A percentile compares a stretch with the other conserved stretches of the same genome.
Evolutionary conservation across 106 monocot genomes (phyloP).

Genomic region (Triglochin maritima): DNA sequence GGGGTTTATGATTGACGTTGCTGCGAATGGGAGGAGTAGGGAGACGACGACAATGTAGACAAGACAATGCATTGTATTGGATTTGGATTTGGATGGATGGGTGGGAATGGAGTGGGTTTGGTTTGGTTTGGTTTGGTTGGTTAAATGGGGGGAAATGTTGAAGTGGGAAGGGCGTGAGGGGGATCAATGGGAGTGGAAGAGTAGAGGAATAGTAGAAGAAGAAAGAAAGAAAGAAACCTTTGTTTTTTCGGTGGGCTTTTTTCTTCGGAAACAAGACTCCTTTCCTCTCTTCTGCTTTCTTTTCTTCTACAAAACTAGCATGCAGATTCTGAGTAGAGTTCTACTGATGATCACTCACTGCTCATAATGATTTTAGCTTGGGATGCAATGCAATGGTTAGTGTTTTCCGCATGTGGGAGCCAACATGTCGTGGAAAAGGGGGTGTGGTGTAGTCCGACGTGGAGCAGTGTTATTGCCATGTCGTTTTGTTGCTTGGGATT

Average conservation of each 20-base stretch:
- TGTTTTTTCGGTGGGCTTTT: background rate
- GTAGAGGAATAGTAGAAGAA: too few species aligned
- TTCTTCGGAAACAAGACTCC: background rate
- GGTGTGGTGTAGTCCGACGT: background rate
- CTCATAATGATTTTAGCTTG: background rate
- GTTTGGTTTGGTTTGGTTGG: background rate
- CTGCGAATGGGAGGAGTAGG: background rate
- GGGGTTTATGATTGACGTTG: conserved; percentile 8
- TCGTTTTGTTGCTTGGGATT: background rate
- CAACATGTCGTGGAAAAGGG: background rate
- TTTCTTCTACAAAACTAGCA: background rate
- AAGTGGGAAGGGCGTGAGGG: background rate
- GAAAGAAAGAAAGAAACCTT: background rate
- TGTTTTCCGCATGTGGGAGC: background rate
- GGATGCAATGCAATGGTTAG: background rate
- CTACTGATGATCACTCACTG: background rate
- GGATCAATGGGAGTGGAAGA: background rate
- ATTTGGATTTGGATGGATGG: background rate
- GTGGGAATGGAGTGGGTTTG: background rate
- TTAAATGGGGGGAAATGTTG: background rate
- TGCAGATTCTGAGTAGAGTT: background rate
- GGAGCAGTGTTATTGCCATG: background rate
- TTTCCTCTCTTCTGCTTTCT: background rate
- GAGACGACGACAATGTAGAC: background rate
- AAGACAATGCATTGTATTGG: background rate